Evolutionary conservation across 805 yeast species (phyloP), one percentile per base, ranked within the genome.

Genomic region (Grigorovia yakushimaensis): DNA sequence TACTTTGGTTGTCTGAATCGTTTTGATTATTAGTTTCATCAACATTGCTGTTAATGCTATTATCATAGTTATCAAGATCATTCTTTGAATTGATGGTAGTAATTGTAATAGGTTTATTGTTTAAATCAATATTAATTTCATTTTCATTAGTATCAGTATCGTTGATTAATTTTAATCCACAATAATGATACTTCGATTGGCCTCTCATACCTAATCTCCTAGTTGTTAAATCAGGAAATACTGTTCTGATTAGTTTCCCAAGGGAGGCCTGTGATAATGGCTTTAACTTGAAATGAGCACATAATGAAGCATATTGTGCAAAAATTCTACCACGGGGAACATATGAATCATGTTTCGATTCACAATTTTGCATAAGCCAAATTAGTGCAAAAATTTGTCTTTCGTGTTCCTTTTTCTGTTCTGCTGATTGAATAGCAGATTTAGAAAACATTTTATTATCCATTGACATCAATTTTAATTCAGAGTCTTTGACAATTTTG

Each of bases 121-220:
- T 15, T 36, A n/a, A 36, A 36, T 39, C 15, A 20, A 19, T 22
- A 15, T 39, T 21, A 23, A 3, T 15, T 5, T 30, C 35, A 24
- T 24, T 24, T 4, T 24, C 38, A 33, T 35, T 24, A 38, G 4
- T 33, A 15, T 33, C 37, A 33, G n/a, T 19, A 20, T 42, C 47
- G 22, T 39, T 45, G 33, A 45, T 39, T 41, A 45, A 40, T 22
- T 15, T 45, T 45, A 88, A 72, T 2, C 95, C 95, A 64, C 91
- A 84, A 59, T 86, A 88, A 61, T 87, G 94, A 64, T 88, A 88
- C 60, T 83, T 83, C 19, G 91, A 80, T 58, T 82, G 84, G 2
- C 89, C 89, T 44, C 95, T 72, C 62, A 81, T 78, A 1, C 96
- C 96, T 46, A 88, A 69, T 46, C 96, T 73, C 52, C 94, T 74